A percentile compares a stretch with the other conserved stretches of the same genome.
phyloP scores from a whole-genome alignment of 495 filamentous ascomycete genomes.

The Penicillium desertorum region DNA sequence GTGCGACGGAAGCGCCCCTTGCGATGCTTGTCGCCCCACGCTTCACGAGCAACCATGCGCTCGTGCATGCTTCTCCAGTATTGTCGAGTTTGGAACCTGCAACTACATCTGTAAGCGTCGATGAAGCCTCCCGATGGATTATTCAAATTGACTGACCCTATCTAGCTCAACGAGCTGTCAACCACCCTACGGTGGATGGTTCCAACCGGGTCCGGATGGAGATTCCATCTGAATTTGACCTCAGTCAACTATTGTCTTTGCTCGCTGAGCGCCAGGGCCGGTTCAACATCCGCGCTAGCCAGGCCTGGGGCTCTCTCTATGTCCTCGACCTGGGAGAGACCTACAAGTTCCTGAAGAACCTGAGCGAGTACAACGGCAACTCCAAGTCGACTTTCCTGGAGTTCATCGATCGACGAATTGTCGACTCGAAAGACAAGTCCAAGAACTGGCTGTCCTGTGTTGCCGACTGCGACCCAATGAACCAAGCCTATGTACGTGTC shows the following conservation, averaged over 20 bases:
- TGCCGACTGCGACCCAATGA: slow-evolving; percentile 47
- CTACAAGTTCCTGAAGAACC: slow-evolving; percentile 44
- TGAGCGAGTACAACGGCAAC: slow-evolving; percentile 50
- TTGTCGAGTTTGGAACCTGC: slow-evolving; percentile 53
- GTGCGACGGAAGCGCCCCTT: slow-evolving; percentile 51
- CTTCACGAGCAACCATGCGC: slow-evolving; percentile 51
- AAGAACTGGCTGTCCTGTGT: slow-evolving; percentile 51
- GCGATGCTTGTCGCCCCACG: slow-evolving; percentile 49
- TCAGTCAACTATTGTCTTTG: slow-evolving; percentile 43
- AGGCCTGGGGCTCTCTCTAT: slow-evolving; percentile 47
- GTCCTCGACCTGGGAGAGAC: slow-evolving; percentile 46
- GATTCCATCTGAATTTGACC: slow-evolving; percentile 44
- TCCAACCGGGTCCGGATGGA: slow-evolving; percentile 39
- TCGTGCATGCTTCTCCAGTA: slow-evolving; percentile 48
- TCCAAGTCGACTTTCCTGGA: slow-evolving; percentile 47
- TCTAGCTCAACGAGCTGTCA: slow-evolving; percentile 50
- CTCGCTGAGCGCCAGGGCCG: slow-evolving; percentile 44
- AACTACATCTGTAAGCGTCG: slow-evolving; percentile 49
- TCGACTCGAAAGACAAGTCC: slow-evolving; percentile 50
- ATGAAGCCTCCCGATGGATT: neutral
- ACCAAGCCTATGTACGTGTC: slow-evolving; percentile 43
- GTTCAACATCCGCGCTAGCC: slow-evolving; percentile 51
- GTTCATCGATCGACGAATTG: slow-evolving; percentile 49
- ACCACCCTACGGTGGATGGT: slow-evolving; percentile 43
- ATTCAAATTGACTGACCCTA: slow-evolving; percentile 21